Percentiles rank a stretch among this genome's conserved stretches.
Conservation (phyloP, 1,284 basidiomycete genomes). For the Cerioporus squamosus region DNA sequence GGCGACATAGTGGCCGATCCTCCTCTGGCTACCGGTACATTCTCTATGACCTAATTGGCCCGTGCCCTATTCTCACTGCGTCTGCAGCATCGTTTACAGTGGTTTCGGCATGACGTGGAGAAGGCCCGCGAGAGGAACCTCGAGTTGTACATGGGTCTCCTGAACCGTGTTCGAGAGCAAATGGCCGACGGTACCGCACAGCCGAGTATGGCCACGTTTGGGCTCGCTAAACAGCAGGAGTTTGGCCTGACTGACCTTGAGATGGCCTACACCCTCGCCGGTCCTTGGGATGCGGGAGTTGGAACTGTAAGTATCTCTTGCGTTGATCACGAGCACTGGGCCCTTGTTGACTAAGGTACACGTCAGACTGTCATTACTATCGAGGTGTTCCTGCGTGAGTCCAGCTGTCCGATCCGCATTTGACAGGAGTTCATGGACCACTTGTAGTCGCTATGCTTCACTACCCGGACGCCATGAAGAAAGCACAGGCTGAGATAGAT, state of each 20-base stretch:
- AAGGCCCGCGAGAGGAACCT: too few relatives aligned
- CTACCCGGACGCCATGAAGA: slow-evolving; percentile 2
- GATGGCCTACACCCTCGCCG: slow-evolving; percentile 12
- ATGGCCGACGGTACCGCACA: too few relatives aligned
- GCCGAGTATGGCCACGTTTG: slow-evolving; percentile 9
- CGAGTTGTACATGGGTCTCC: too few relatives aligned
- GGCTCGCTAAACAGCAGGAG: slow-evolving; percentile 1
- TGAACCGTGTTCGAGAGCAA: too few relatives aligned
- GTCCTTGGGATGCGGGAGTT: background rate
- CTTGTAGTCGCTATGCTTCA: slow-evolving; percentile 5
- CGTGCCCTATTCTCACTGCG: background rate
- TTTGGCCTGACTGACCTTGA: slow-evolving; percentile 11
- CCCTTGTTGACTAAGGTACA: background rate
- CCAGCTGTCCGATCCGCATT: background rate
- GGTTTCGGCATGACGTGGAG: too few relatives aligned
- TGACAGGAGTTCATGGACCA: background rate
- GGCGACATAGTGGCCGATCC: slow-evolving; percentile 7
- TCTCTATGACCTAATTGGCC: background rate
- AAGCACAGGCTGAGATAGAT: slow-evolving; percentile 32
- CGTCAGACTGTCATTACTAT: too few relatives aligned
- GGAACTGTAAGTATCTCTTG: too few relatives aligned
- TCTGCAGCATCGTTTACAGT: too few relatives aligned
- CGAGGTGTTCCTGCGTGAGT: too few relatives aligned
- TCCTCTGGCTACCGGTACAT: slow-evolving; percentile 10
- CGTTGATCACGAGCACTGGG: too few relatives aligned